Conservation (phyloP, 1,284 basidiomycete genomes). For the Ceratobasidium sp. region DNA sequence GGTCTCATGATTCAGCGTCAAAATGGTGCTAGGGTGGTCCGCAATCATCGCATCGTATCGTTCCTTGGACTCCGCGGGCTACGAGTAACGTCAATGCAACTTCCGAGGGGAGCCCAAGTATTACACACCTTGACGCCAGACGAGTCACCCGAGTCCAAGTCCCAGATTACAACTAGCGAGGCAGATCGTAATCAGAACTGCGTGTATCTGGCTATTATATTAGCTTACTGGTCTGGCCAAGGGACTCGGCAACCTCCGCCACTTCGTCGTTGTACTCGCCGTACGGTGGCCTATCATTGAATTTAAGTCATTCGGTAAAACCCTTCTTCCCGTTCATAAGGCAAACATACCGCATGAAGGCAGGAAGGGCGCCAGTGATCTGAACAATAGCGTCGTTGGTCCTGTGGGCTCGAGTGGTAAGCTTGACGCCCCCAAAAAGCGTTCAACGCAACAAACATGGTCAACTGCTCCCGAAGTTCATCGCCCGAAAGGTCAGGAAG, state of each 20-base stretch:
- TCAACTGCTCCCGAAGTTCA: constrained; percentile 14
- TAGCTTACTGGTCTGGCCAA: constrained; percentile 13
- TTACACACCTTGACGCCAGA: too few species aligned
- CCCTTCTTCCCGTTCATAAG: too few species aligned
- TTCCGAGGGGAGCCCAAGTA: too few species aligned
- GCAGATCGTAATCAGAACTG: too few species aligned
- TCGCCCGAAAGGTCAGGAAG: neutral
- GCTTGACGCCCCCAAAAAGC: constrained; percentile 17
- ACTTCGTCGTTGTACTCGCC: constrained; percentile 37
- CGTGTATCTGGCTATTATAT: too few species aligned
- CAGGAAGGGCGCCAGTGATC: constrained; percentile 24
- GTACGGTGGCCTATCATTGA: constrained; percentile 33
- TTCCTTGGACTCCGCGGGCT: neutral
- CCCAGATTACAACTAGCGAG: too few species aligned
- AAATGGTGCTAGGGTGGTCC: constrained; percentile 14
- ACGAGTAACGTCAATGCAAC: too few species aligned
- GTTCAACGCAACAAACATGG: constrained; percentile 37
- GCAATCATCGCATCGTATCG: constrained; percentile 7
- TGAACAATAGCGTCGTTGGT: constrained; percentile 22
- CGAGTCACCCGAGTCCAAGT: too few species aligned
- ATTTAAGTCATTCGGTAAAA: neutral
- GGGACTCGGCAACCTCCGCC: constrained; percentile 10
- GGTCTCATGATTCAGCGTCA: constrained; percentile 40
- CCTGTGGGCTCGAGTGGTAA: neutral
- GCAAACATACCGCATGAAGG: constrained; percentile 35